Percentiles rank a stretch among this genome's conserved stretches.
Conservation (phyloP, 768 basidiomycete genomes). For the Lactarius indigo region DNA sequence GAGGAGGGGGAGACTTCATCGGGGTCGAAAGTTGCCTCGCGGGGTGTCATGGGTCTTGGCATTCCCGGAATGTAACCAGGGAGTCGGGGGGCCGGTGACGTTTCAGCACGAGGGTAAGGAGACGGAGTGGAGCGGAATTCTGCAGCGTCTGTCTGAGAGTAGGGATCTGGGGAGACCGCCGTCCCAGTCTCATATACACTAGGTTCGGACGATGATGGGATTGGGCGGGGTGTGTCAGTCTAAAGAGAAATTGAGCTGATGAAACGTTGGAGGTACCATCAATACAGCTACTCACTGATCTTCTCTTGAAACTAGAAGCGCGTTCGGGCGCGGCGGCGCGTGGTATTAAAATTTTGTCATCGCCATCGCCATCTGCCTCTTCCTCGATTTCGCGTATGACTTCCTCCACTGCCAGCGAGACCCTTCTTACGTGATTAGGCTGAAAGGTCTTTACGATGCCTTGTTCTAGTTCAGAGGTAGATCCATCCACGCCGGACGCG, state of each 20-base stretch:
- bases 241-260: not conserved
- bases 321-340: constrained; percentile 42
- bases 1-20: constrained; percentile 74
- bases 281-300: constrained; percentile 20
- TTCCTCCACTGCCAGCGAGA: constrained; percentile 70
- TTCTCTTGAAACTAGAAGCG: constrained; percentile 15
- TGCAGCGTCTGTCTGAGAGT: constrained; percentile 43
- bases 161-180: constrained; percentile 66
- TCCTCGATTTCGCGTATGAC: constrained; percentile 76
- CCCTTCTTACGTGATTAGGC: constrained; percentile 52
- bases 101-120: constrained; percentile 49
- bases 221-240: constrained; percentile 6
- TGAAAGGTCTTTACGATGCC: constrained; percentile 48
- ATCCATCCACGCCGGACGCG: constrained; percentile 28
- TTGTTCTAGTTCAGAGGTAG: constrained; percentile 36
- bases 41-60: constrained; percentile 90
- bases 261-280: not conserved
- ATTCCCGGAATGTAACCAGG: constrained; percentile 90
- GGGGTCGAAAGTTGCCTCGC: constrained; percentile 56
- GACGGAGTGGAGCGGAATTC: constrained; percentile 57
- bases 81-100: constrained; percentile 50
- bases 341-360: constrained; percentile 72
- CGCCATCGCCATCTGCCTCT: constrained; percentile 50
- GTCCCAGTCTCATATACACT: constrained; percentile 58
- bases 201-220: constrained; percentile 24